Evolutionary conservation across 2,329 filamentous ascomycete genomes (phyloP).

Genomic region (Neurospora sp.): DNA sequence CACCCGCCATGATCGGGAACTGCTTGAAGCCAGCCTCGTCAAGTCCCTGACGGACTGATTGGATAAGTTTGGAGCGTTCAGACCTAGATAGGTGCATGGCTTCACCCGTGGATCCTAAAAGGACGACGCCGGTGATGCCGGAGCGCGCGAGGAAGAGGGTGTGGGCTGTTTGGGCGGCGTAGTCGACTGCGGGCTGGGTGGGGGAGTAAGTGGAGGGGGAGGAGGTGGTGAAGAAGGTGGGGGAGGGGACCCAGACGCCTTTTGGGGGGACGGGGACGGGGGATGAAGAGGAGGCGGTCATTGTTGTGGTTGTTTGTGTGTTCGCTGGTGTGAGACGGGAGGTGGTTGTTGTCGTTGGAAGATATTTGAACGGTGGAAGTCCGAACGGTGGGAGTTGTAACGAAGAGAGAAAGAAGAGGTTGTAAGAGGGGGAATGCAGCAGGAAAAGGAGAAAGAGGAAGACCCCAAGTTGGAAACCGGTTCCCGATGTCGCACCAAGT

Average conservation of each 20-base stretch:
- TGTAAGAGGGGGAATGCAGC: neutral
- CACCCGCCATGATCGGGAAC: slow-evolving; percentile 52
- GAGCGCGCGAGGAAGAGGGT: slow-evolving; percentile 48
- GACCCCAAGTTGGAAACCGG: neutral
- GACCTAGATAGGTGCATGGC: slow-evolving; percentile 49
- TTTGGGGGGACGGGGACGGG: slow-evolving; percentile 30
- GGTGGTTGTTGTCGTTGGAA: neutral
- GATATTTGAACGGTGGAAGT: neutral
- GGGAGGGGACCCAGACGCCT: slow-evolving; percentile 51
- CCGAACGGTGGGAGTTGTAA: neutral
- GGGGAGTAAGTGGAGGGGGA: slow-evolving; percentile 28
- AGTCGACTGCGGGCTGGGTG: slow-evolving; percentile 43
- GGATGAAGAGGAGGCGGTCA: slow-evolving; percentile 11
- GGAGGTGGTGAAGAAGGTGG: slow-evolving; percentile 51
- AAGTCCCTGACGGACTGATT: slow-evolving; percentile 45
- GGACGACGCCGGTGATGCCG: slow-evolving; percentile 51
- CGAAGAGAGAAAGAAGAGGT: neutral
- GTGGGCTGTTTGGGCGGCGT: slow-evolving; percentile 48
- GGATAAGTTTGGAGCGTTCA: slow-evolving; percentile 47
- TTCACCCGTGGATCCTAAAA: slow-evolving; percentile 56
- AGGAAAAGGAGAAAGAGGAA: neutral
- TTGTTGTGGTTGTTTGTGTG: slow-evolving; percentile 1
- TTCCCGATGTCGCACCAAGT: neutral
- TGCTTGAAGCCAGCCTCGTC: slow-evolving; percentile 40
- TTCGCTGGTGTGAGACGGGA: neutral